A percentile compares a stretch with the other conserved stretches of the same genome.
Conservation (phyloP, 192 early-diverging fungal species). For the Coemansia erecta region DNA sequence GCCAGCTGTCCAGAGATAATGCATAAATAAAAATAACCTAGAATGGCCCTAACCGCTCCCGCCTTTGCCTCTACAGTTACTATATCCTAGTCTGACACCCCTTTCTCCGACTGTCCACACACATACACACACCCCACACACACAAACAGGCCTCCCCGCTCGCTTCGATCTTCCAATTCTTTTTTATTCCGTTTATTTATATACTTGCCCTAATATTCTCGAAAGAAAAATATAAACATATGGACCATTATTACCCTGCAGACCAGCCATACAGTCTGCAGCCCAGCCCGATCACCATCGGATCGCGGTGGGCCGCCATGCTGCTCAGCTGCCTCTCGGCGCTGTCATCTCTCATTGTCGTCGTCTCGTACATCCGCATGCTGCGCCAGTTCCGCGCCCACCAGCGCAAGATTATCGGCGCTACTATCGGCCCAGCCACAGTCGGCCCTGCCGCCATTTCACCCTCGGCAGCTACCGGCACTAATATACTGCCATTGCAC, state of each 20-base stretch:
- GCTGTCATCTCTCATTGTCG: conserved; percentile 28
- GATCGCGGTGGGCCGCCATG: conserved; percentile 34
- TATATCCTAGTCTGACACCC: too few relatives aligned
- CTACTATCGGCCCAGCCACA: conserved; percentile 7
- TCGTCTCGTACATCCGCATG: conserved; percentile 36
- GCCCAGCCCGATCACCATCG: conserved; percentile 8
- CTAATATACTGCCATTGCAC: background rate
- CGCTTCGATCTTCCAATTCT: background rate
- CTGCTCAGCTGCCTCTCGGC: conserved; percentile 37
- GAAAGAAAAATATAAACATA: background rate
- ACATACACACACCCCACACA: too few relatives aligned
- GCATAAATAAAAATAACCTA: too few relatives aligned
- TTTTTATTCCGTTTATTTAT: background rate
- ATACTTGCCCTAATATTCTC: background rate
- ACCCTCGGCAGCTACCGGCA: too few relatives aligned
- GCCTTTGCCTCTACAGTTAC: too few relatives aligned
- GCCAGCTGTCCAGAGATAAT: too few relatives aligned
- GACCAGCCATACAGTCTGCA: background rate
- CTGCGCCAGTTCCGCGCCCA: conserved; percentile 32
- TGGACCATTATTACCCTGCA: background rate
- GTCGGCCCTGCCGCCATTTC: background rate
- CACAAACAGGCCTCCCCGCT: too few relatives aligned
- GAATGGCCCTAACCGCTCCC: too few relatives aligned
- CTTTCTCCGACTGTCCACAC: too few relatives aligned
- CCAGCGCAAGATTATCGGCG: conserved; percentile 37